Conservation (phyloP, 148 eudicot species). For the Rheum nobile region DNA sequence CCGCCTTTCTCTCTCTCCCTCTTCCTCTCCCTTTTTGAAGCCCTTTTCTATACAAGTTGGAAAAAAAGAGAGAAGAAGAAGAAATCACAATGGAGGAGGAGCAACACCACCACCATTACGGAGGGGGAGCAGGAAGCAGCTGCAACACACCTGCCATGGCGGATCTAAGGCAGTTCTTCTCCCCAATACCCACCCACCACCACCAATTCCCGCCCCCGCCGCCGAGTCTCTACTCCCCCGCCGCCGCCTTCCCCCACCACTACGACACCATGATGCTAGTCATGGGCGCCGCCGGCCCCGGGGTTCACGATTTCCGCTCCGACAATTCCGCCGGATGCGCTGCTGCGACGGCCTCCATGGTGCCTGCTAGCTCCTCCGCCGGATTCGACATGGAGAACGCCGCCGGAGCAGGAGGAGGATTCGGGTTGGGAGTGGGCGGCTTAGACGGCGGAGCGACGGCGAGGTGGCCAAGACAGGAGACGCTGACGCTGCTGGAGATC, state of each 20-base stretch:
- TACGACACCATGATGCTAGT: constrained; percentile 3
- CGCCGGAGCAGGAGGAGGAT: constrained; percentile 10
- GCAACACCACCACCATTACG: neutral
- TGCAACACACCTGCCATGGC: neutral
- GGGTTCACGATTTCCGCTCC: neutral
- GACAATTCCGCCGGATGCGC: neutral
- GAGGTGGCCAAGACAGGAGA: constrained; percentile 97
- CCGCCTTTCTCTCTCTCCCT: constrained; percentile 31
- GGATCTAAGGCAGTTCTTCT: constrained; percentile 28
- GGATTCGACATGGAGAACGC: neutral
- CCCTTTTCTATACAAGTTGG: neutral
- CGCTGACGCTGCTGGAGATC: constrained; percentile 75
- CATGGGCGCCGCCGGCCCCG: neutral
- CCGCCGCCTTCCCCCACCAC: constrained; percentile 5
- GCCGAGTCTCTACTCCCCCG: neutral
- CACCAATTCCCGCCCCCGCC: neutral
- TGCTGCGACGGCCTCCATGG: neutral
- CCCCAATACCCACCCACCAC: neutral
- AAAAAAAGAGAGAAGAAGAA: neutral
- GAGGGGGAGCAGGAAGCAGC: neutral
- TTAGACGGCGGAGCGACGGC: constrained; percentile 38
- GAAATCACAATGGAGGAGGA: neutral
- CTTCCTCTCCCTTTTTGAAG: neutral
- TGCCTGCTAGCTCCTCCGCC: neutral
- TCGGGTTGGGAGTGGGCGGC: constrained; percentile 11